Conservation (phyloP, 345 rosid species). For the Gossypium thurberi region DNA sequence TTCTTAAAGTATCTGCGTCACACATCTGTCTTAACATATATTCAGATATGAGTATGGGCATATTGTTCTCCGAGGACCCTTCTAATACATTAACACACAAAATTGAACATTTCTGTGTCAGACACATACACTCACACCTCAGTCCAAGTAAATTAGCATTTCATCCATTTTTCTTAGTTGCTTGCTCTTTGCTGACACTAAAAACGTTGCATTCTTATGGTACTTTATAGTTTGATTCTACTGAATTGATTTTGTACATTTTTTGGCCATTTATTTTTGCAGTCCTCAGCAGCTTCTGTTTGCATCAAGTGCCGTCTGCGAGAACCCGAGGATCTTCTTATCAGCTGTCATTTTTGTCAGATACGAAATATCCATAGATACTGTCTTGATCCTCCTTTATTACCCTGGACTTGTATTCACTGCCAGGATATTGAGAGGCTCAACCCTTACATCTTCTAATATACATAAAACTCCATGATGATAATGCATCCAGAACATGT, state of each 20-base stretch:
- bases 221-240: not conserved
- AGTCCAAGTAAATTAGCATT: not conserved
- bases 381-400: conserved; percentile 73
- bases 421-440: conserved; percentile 71
- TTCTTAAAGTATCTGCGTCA: not conserved
- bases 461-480: not conserved
- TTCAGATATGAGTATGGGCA: not conserved
- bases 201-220: not conserved
- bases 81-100: not conserved
- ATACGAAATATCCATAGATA: conserved; percentile 57
- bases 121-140: not conserved
- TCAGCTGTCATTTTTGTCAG: conserved; percentile 62
- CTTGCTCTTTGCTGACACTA: not conserved
- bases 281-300: conserved; percentile 40
- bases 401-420: conserved; percentile 82
- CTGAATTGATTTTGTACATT: not conserved
- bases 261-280: conserved; percentile 15
- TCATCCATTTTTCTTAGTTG: not conserved
- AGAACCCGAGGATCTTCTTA: conserved; percentile 76
- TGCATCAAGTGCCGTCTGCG: conserved; percentile 51
- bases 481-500: not conserved
- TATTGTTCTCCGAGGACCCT: not conserved
- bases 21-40: not conserved
- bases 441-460: conserved; percentile 20
- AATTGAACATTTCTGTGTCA: not conserved